These are phyloP conservation scores for Pythium angustatum DNA, from an alignment of 352 stramenopile genomes.

Conservation along the genomic window DNA sequence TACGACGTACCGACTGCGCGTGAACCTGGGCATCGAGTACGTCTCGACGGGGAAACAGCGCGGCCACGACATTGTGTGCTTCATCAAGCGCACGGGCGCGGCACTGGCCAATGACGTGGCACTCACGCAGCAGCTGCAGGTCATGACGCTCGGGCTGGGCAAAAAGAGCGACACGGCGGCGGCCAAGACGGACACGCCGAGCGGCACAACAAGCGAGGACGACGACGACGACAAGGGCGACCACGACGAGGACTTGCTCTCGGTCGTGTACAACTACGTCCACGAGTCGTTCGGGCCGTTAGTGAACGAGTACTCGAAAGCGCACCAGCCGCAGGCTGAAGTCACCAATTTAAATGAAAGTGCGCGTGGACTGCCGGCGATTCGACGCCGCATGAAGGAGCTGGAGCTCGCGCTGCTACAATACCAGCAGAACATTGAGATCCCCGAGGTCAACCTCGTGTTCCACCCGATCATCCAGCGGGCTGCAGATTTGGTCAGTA, in stretches of 20 bases:
- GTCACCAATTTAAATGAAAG: slow-evolving; percentile 62
- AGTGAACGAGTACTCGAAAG: slow-evolving; percentile 85
- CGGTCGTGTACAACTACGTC: slow-evolving; percentile 88
- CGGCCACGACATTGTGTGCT: slow-evolving; percentile 79
- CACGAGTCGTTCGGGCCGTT: slow-evolving; percentile 87
- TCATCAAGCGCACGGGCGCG: slow-evolving; percentile 83
- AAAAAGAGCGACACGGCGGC: slow-evolving; percentile 37
- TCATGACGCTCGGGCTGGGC: slow-evolving; percentile 84
- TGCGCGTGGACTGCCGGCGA: slow-evolving; percentile 73
- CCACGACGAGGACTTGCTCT: slow-evolving; percentile 67
- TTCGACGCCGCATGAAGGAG: slow-evolving; percentile 92
- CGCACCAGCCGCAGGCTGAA: slow-evolving; percentile 75
- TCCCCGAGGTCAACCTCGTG: slow-evolving; percentile 90
- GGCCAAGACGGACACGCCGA: slow-evolving; percentile 37
- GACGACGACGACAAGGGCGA: slow-evolving; percentile 53
- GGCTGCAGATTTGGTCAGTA: slow-evolving; percentile 54
- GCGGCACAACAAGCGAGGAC: slow-evolving; percentile 63
- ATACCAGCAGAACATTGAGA: slow-evolving; percentile 95
- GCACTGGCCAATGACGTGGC: slow-evolving; percentile 65
- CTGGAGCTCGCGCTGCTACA: slow-evolving; percentile 93
- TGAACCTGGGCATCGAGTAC: slow-evolving; percentile 84
- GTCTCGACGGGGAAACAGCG: slow-evolving; percentile 49
- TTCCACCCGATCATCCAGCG: slow-evolving; percentile 88
- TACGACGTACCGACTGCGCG: slow-evolving; percentile 41
- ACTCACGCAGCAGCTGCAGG: slow-evolving; percentile 81